Conservation (phyloP, 2,329 filamentous ascomycete species). For the Zymoseptoria crescenta region DNA sequence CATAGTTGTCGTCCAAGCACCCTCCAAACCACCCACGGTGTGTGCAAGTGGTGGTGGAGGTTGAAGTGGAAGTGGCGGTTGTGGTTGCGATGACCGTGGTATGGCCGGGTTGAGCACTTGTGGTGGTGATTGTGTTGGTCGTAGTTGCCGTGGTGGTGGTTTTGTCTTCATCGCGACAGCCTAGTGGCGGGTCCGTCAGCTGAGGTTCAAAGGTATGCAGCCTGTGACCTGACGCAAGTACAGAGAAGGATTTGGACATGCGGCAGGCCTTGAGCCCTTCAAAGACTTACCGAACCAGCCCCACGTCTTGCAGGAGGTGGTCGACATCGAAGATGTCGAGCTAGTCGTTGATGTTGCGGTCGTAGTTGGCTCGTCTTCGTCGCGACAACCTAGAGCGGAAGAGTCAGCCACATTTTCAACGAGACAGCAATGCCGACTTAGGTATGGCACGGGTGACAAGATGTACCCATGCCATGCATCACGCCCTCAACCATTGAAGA, state of each 20-base stretch:
- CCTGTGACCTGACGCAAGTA: no score
- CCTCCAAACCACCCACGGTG: constrained; percentile 91
- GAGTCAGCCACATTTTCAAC: constrained; percentile 37
- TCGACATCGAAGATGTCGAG: constrained; percentile 34
- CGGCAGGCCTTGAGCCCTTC: constrained; percentile 24
- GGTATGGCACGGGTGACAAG: no score
- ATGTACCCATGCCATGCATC: constrained; percentile 22
- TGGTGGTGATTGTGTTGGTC: constrained; percentile 19
- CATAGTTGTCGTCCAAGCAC: constrained; percentile 44
- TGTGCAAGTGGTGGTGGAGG: constrained; percentile 74
- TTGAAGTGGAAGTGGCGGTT: constrained; percentile 57
- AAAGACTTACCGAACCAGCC: constrained; percentile 54
- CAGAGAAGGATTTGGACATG: constrained; percentile 35
- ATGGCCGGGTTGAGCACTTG: constrained; percentile 18
- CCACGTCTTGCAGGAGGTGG: constrained; percentile 52
- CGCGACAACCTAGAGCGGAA: constrained; percentile 29
- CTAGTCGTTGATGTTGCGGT: constrained; percentile 27
- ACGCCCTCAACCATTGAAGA: constrained; percentile 27
- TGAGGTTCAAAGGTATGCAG: no score
- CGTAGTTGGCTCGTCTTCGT: constrained; percentile 31
- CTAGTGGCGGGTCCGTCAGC: no score
- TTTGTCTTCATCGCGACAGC: constrained; percentile 42
- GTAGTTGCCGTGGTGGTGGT: constrained; percentile 32
- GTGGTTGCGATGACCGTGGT: constrained; percentile 12
- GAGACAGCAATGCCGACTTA: constrained; percentile 44